Conservation (phyloP, 768 basidiomycete species). For the Tulasnella sp. region DNA sequence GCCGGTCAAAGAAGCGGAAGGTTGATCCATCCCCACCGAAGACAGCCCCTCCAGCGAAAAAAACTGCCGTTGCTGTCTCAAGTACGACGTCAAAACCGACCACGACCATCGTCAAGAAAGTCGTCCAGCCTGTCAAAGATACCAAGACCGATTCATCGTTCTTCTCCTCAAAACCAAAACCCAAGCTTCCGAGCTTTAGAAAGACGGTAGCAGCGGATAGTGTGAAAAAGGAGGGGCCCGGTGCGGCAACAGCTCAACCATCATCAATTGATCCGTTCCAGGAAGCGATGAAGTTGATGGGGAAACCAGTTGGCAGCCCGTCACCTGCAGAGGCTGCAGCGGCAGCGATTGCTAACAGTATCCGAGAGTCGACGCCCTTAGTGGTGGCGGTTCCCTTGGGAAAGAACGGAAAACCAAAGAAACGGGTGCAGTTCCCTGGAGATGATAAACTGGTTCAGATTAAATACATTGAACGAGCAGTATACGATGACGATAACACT, state of each 20-base stretch:
- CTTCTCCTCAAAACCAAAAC: constrained; percentile 73
- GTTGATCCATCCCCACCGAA: constrained; percentile 36
- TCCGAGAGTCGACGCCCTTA: constrained; percentile 8
- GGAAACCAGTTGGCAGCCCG: constrained; percentile 47
- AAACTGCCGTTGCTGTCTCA: constrained; percentile 32
- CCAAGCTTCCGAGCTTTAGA: constrained; percentile 76
- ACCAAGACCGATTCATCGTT: constrained; percentile 82
- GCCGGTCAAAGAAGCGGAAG: constrained; percentile 55
- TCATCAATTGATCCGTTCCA: constrained; percentile 62
- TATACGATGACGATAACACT: constrained; percentile 80
- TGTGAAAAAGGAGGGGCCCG: constrained; percentile 42
- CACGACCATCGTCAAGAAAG: constrained; percentile 33
- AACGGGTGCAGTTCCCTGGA: constrained; percentile 66
- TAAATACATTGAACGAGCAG: constrained; percentile 68
- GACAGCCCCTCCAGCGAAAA: constrained; percentile 49
- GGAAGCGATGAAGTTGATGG: constrained; percentile 67
- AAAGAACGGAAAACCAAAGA: constrained; percentile 43
- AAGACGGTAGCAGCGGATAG: constrained; percentile 36
- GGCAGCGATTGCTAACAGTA: neutral
- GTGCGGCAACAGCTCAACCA: constrained; percentile 56
- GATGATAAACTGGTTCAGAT: constrained; percentile 62
- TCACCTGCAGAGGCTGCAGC: constrained; percentile 36
- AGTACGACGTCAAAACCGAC: constrained; percentile 9
- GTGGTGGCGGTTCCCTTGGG: neutral
- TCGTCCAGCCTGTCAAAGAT: constrained; percentile 43